Conservation (phyloP, 2,329 filamentous ascomycete species). For the Mycogone perniciosa region DNA sequence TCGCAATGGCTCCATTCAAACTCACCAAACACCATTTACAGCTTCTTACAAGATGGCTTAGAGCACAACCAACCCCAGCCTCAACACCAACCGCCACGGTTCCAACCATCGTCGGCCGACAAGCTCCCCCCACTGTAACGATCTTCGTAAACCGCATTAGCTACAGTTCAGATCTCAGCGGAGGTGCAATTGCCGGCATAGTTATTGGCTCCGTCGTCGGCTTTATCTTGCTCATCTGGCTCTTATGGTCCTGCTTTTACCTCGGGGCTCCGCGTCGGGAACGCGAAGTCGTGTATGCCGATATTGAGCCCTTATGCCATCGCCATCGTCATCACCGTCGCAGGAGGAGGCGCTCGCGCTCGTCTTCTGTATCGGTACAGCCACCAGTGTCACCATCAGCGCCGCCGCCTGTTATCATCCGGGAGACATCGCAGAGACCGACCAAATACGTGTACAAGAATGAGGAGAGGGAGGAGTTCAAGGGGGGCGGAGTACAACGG, state of each 20-base stretch:
- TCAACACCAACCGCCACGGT: neutral
- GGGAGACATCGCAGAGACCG: neutral
- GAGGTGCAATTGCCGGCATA: constrained; percentile 46
- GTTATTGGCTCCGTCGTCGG: constrained; percentile 43
- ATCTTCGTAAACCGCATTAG: constrained; percentile 19
- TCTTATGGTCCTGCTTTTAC: constrained; percentile 40
- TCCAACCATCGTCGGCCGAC: neutral
- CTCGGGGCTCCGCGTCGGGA: constrained; percentile 31
- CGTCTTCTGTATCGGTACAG: too few relatives aligned
- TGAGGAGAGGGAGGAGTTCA: too few relatives aligned
- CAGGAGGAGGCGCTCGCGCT: constrained; percentile 8
- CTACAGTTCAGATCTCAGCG: constrained; percentile 27
- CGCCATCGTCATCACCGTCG: constrained; percentile 18
- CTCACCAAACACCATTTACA: neutral
- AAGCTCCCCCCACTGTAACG: constrained; percentile 18
- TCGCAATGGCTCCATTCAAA: constrained; percentile 1
- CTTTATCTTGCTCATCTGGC: constrained; percentile 41
- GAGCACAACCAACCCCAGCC: neutral
- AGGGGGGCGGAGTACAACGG: too few relatives aligned
- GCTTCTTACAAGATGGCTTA: neutral
- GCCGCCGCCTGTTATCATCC: constrained; percentile 18
- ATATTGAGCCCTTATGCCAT: constrained; percentile 19
- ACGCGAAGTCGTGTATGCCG: constrained; percentile 28
- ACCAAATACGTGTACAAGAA: neutral
- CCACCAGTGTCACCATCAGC: constrained; percentile 20